Conservation (phyloP, 768 basidiomycete species). For the Kwoniella sp. region DNA sequence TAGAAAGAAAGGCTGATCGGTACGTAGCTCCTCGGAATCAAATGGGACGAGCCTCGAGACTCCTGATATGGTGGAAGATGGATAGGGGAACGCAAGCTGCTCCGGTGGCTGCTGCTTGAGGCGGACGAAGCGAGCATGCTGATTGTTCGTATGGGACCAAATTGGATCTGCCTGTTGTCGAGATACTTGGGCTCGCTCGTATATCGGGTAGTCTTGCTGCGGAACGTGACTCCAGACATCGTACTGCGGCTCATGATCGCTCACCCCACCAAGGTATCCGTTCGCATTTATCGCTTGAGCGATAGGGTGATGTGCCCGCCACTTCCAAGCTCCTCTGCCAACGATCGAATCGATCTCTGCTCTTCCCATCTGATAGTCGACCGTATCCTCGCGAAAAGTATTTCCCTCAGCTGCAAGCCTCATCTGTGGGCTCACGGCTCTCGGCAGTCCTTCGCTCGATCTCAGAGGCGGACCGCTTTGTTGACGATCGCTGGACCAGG, state of each 20-base stretch:
- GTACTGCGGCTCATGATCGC: no score
- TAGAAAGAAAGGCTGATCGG: neutral
- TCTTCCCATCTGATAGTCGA: neutral
- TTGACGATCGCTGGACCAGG: slow-evolving; percentile 9
- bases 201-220: neutral
- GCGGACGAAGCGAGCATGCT: neutral
- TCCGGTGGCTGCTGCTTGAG: neutral
- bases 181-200: neutral
- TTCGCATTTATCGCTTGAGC: neutral
- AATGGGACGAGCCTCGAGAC: neutral
- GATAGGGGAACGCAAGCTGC: neutral
- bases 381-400: neutral
- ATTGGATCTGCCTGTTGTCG: neutral
- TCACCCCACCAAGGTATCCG: neutral
- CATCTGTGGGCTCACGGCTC: neutral
- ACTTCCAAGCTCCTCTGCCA: neutral
- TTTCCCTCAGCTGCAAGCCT: neutral
- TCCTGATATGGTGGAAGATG: neutral
- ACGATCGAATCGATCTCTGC: slow-evolving; percentile 5
- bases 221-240: neutral
- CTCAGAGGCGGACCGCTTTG: neutral
- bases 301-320: slow-evolving; percentile 2
- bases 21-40: neutral
- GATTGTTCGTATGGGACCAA: neutral
- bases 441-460: neutral